Base-by-base conservation (phyloP, 805 yeast species). In the Cyberlindnera japonica region DNA sequence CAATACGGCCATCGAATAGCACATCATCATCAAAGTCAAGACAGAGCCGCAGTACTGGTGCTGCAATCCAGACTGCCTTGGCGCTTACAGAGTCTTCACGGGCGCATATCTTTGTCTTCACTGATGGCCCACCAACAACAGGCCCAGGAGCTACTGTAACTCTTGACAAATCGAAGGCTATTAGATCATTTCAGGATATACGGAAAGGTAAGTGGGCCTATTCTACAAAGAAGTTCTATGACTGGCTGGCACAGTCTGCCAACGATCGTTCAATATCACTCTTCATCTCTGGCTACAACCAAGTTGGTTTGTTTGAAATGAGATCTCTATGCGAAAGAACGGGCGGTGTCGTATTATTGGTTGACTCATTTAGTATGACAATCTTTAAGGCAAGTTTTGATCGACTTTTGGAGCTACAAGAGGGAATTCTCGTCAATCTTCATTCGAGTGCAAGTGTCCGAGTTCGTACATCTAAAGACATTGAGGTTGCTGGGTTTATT, bases 121-220 rank as follows among this genome's bases (percentile, higher is more conserved):
- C 95, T 19, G 91, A 89, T 40, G 98, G 98, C 41, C 95, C 96
- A 26, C 84, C 96, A 57, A 91, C 98, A 22, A 77, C 81, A 56
- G 88, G 88, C 32, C 96, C 97, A 5, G 99, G 99, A 48, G 67
- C 82, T 59, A 84, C 89, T 49, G 97, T 89, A n/a, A 85, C 89
- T 20, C 75, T 80, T 14, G 88, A 86, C 56, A 75, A 90, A 59
- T 80, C 82, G 57, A 95, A 90, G 63, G 95, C 96, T 20, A 83
- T 91, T 49, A 77, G 99, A 67, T 88, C 97, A 4, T 97, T 91
- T 65, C 86, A 85, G 57, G 98, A 91, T 62, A 86, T 93, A 47
- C 95, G 87, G 52, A 68, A 72, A 35, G 90, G 95, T 37, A 78
- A 79, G 54, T 26, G 18, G 21, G 14, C 29, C 5, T 27, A 20